phyloP scores from a whole-genome alignment of 2,329 filamentous ascomycete genomes.

The Verticillium longisporum region DNA sequence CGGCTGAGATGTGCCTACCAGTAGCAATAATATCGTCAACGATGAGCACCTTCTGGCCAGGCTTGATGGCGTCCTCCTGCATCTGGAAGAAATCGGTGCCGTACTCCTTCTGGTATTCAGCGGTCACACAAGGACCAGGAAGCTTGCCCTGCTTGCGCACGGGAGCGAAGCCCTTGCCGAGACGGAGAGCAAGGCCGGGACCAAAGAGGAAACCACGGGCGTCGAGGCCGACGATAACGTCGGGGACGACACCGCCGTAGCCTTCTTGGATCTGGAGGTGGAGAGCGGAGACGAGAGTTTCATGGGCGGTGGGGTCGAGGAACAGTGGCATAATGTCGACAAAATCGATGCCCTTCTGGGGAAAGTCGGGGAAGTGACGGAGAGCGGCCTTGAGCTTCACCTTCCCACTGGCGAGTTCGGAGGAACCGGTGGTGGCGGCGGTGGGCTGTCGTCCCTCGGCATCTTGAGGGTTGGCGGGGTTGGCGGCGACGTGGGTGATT shows the following conservation, averaged over 20 bases:
- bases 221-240: slow-evolving; percentile 90
- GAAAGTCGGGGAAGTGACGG: slow-evolving; percentile 87
- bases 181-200: slow-evolving; percentile 73
- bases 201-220: slow-evolving; percentile 95
- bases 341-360: slow-evolving; percentile 86
- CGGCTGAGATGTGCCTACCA: slow-evolving; percentile 49
- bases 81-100: slow-evolving; percentile 95
- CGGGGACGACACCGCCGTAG: slow-evolving; percentile 59
- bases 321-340: slow-evolving; percentile 98
- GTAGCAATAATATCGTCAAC: slow-evolving; percentile 99
- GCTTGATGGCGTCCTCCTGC: slow-evolving; percentile 76
- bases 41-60: slow-evolving; percentile 82
- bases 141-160: slow-evolving; percentile 95
- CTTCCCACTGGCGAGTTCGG: slow-evolving; percentile 63
- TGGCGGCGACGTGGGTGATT: slow-evolving; percentile 20
- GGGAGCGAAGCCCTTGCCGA: slow-evolving; percentile 83
- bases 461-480: slow-evolving; percentile 37
- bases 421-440: slow-evolving; percentile 53
- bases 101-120: slow-evolving; percentile 91
- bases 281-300: slow-evolving; percentile 72
- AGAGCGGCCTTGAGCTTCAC: slow-evolving; percentile 66
- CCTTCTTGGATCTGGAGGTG: slow-evolving; percentile 70
- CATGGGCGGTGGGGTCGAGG: slow-evolving; percentile 67
- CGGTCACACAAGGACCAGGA: slow-evolving; percentile 79
- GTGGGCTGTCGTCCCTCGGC: slow-evolving; percentile 57